Evolutionary conservation across 2,329 filamentous ascomycete genomes (phyloP).

Genomic region (Verticillium nonalfalfae): DNA sequence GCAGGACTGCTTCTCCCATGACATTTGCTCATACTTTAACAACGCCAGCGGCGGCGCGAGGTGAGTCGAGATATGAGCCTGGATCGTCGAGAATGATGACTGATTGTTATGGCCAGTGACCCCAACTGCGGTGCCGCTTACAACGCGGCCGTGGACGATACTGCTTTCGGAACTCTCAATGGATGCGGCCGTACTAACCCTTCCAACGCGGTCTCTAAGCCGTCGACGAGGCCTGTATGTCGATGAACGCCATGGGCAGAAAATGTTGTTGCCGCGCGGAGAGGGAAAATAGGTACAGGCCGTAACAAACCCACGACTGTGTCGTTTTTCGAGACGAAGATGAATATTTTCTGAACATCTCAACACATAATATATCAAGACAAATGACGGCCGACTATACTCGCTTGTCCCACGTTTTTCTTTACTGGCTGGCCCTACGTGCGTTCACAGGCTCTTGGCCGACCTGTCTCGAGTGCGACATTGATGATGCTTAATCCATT

Average conservation of each 20-base stretch:
- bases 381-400: too few relatives aligned
- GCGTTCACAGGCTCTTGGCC: too few relatives aligned
- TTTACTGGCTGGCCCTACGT: too few relatives aligned
- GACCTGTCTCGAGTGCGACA: too few relatives aligned
- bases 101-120: slow-evolving; percentile 23
- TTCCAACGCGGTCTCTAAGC: slow-evolving; percentile 16
- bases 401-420: too few relatives aligned
- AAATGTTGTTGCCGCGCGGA: too few relatives aligned
- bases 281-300: too few relatives aligned
- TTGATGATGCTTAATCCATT: too few relatives aligned
- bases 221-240: slow-evolving; percentile 19
- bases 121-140: slow-evolving; percentile 39
- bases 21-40: slow-evolving; percentile 45
- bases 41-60: slow-evolving; percentile 37
- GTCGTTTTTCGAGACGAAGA: too few relatives aligned
- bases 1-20: slow-evolving; percentile 43
- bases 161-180: slow-evolving; percentile 22
- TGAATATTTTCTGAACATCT: too few relatives aligned
- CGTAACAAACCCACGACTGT: too few relatives aligned
- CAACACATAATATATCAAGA: too few relatives aligned
- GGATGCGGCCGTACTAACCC: slow-evolving; percentile 30
- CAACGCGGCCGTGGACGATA: slow-evolving; percentile 35
- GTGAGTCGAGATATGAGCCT: slow-evolving; percentile 16
- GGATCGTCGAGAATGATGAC: background rate
- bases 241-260: background rate